Evolutionary conservation across 768 basidiomycete species (phyloP).

Genomic region (Leccinum pellstonianum): DNA sequence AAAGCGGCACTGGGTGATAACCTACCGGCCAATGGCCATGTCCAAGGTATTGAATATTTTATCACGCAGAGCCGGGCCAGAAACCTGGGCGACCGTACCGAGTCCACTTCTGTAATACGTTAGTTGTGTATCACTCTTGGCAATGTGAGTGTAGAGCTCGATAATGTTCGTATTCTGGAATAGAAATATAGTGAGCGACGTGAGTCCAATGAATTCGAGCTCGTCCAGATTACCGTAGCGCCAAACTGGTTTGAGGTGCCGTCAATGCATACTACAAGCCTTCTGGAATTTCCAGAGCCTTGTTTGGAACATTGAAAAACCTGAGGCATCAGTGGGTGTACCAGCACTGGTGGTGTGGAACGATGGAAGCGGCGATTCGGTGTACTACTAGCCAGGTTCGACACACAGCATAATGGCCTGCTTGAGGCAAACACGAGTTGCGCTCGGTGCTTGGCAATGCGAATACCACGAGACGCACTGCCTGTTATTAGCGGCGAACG

Average conservation of each 20-base stretch:
- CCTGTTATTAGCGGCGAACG: too few relatives aligned
- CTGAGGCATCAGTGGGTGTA: constrained; percentile 6
- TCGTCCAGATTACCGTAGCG: constrained; percentile 22
- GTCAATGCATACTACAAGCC: constrained; percentile 38
- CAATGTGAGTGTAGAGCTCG: constrained; percentile 37
- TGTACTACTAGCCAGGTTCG: neutral
- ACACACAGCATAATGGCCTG: neutral
- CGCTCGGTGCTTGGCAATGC: neutral
- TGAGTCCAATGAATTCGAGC: neutral
- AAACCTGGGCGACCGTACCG: constrained; percentile 34
- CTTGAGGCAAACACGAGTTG: constrained; percentile 13
- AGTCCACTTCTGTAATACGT: constrained; percentile 44
- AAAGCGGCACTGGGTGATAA: neutral
- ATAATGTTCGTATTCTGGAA: constrained; percentile 40
- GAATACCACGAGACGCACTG: neutral
- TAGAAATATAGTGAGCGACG: neutral
- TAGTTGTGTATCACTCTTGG: constrained; percentile 35
- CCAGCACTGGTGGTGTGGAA: neutral
- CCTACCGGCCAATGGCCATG: constrained; percentile 38
- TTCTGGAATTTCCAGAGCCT: constrained; percentile 8
- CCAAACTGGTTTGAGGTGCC: constrained; percentile 43
- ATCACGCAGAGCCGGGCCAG: constrained; percentile 16
- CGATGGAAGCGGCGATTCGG: neutral
- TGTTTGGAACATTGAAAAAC: constrained; percentile 8
- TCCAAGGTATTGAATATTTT: constrained; percentile 32